These are phyloP conservation scores for Sporisorium scitamineum DNA, from an alignment of 1,284 basidiomycete genomes.

Conservation along the genomic window DNA sequence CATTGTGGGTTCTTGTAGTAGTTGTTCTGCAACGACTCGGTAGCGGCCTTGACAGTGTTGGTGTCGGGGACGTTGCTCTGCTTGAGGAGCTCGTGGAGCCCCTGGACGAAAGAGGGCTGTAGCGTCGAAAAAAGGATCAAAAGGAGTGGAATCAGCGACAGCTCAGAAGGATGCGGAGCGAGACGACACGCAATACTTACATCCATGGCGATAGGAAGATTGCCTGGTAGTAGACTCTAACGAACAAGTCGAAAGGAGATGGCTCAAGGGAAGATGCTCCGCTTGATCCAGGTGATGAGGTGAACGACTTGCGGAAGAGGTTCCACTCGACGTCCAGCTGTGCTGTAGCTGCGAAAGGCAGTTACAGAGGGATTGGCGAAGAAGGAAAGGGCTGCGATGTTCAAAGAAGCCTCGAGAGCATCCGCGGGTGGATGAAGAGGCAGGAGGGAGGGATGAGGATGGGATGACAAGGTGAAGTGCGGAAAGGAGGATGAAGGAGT, in stretches of 20 bases:
- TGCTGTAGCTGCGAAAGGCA: constrained; percentile 12
- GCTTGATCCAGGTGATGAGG: background rate
- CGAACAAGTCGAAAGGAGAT: background rate
- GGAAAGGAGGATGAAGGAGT: constrained; percentile 8
- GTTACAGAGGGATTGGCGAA: constrained; percentile 1
- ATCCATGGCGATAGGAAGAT: constrained; percentile 15
- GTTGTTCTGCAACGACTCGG: constrained; percentile 76
- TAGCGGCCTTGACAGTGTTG: constrained; percentile 72
- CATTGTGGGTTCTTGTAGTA: constrained; percentile 88
- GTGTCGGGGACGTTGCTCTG: constrained; percentile 68
- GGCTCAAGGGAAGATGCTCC: background rate
- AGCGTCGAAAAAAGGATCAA: background rate
- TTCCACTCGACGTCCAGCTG: constrained; percentile 10
- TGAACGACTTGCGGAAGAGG: constrained; percentile 14
- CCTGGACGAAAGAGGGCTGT: constrained; percentile 63
- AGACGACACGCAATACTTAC: constrained; percentile 16
- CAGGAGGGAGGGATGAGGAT: background rate
- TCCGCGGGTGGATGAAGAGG: constrained; percentile 35
- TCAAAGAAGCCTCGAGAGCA: constrained; percentile 13
- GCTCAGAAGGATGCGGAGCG: background rate
- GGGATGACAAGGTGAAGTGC: constrained; percentile 15
- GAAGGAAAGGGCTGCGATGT: constrained; percentile 2
- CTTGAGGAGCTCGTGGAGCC: constrained; percentile 65
- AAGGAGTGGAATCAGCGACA: background rate
- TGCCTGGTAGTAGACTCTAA: constrained; percentile 3